phyloP scores from a whole-genome alignment of 1,139 yeast species.

The Taphrina flavorubra region DNA sequence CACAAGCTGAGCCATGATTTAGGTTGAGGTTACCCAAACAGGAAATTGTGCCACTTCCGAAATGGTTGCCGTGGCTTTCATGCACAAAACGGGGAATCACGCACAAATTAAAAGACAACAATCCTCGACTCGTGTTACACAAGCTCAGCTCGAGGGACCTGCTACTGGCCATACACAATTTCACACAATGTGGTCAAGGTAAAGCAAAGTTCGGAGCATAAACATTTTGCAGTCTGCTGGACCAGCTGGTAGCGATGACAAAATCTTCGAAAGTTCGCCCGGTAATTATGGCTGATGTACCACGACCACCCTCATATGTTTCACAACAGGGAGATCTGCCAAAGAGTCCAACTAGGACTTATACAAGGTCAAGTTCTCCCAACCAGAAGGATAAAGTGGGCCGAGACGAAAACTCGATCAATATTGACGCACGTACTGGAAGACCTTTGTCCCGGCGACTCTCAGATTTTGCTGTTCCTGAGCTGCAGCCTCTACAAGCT shows the following conservation, averaged over 20 bases:
- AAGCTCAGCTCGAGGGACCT: not conserved
- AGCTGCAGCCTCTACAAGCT: not conserved
- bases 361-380: not conserved
- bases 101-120: slow-evolving; percentile 23
- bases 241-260: not conserved
- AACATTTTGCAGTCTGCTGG: not conserved
- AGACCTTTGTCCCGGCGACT: slow-evolving; percentile 10
- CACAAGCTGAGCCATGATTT: not conserved
- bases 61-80: slow-evolving; percentile 10
- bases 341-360: slow-evolving; percentile 3
- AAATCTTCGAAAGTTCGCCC: not conserved
- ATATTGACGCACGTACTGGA: not conserved
- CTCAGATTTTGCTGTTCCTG: slow-evolving; percentile 15
- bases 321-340: slow-evolving; percentile 9
- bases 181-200: no score
- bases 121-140: not conserved
- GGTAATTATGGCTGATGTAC: not conserved
- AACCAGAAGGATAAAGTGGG: not conserved
- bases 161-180: no score
- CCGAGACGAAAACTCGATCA: not conserved
- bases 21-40: not conserved
- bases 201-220: no score
- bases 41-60: slow-evolving; percentile 12
- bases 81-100: slow-evolving; percentile 1
- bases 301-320: slow-evolving; percentile 15